phyloP scores from a whole-genome alignment of 2,329 filamentous ascomycete genomes.

The Acephala macrosclerotiorum region DNA sequence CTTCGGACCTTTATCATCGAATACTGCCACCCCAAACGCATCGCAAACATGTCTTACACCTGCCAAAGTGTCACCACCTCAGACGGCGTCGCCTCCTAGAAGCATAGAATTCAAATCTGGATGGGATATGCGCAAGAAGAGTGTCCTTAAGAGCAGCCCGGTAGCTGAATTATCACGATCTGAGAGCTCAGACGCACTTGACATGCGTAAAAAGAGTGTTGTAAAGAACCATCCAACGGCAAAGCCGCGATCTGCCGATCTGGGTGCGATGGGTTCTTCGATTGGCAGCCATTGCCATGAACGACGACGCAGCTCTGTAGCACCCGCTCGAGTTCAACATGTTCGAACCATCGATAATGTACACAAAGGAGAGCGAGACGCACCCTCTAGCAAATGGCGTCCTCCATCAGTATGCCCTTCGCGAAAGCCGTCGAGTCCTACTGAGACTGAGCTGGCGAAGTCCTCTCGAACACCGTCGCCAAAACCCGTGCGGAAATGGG shows the following conservation, averaged over 20 bases:
- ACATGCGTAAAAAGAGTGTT: slow-evolving; percentile 24
- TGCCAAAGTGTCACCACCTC: slow-evolving; percentile 12
- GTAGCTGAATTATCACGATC: slow-evolving; percentile 20
- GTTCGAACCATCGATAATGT: slow-evolving; percentile 34
- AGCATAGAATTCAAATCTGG: neutral
- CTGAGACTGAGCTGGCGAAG: slow-evolving; percentile 8
- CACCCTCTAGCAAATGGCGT: slow-evolving; percentile 24
- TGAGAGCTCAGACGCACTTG: neutral
- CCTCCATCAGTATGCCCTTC: slow-evolving; percentile 33
- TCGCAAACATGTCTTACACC: slow-evolving; percentile 9
- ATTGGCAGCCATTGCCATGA: slow-evolving; percentile 29
- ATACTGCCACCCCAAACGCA: slow-evolving; percentile 11
- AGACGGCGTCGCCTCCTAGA: slow-evolving; percentile 2
- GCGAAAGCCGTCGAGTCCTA: slow-evolving; percentile 19
- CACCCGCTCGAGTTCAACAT: slow-evolving; percentile 10
- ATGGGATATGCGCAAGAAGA: slow-evolving; percentile 19
- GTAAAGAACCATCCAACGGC: slow-evolving; percentile 33
- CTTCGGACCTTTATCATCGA: slow-evolving; percentile 17
- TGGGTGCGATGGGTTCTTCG: slow-evolving; percentile 28
- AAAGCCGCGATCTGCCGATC: slow-evolving; percentile 25
- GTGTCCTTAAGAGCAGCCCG: slow-evolving; percentile 27
- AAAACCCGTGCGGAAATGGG: slow-evolving; percentile 11
- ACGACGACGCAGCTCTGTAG: slow-evolving; percentile 28
- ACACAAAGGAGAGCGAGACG: slow-evolving; percentile 28
- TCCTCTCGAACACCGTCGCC: slow-evolving; percentile 8